Evolutionary conservation across 306 rosid genomes (phyloP).

Genomic region (Trichosanthes cucumerina): DNA sequence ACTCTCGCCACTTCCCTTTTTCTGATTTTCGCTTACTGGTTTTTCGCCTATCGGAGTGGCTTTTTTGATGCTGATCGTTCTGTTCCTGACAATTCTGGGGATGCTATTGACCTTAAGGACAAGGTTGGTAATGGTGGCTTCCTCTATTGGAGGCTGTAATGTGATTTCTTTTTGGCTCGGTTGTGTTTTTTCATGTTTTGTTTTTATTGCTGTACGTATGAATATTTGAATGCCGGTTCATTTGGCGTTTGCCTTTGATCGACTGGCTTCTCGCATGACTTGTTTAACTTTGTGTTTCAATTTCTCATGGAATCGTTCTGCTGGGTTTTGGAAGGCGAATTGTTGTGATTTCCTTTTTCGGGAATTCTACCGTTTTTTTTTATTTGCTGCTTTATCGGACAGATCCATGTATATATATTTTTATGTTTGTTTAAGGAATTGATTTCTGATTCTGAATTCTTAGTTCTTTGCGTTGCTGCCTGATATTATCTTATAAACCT

Average conservation of each 20-base stretch:
- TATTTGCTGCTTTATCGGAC: neutral
- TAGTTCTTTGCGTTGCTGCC: neutral
- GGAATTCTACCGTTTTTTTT: neutral
- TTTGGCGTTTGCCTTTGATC: neutral
- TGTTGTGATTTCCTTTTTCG: neutral
- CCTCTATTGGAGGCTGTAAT: neutral
- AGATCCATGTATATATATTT: neutral
- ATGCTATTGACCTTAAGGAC: constrained; percentile 34
- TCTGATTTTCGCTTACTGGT: constrained; percentile 50
- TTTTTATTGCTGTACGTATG: neutral
- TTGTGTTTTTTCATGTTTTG: neutral
- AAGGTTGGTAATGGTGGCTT: constrained; percentile 36
- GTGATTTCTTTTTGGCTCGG: too few species aligned
- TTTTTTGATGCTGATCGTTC: constrained; percentile 33
- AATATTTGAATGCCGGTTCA: neutral
- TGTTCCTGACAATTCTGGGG: constrained; percentile 28
- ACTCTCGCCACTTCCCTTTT: constrained; percentile 59
- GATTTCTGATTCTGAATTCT: neutral
- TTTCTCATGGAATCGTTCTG: neutral
- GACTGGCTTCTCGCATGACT: neutral
- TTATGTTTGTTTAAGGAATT: neutral
- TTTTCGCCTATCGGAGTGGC: constrained; percentile 37
- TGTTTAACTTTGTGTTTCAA: neutral
- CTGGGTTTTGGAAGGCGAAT: neutral
- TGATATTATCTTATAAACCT: neutral